Evolutionary conservation across 2,329 filamentous ascomycete genomes (phyloP), one percentile per base, ranked within the genome.

Genomic region (Hypoxylon sp.): DNA sequence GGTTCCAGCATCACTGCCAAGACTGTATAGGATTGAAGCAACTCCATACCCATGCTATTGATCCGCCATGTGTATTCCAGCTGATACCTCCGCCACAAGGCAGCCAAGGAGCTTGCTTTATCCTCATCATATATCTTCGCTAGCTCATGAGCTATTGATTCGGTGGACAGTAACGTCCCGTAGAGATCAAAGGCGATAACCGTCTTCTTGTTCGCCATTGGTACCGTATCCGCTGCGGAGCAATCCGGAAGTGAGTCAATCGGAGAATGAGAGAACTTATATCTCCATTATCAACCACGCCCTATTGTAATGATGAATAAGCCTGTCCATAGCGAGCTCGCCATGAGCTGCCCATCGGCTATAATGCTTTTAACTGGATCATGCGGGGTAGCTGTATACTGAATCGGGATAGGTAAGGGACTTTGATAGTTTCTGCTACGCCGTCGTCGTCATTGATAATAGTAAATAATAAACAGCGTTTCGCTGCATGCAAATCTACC

Each of bases 41-140:
- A 56, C 46, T 35, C 13, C 13, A 19, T 81, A 91, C 92, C 85
- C 91, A 94, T 94, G 83, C 88, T 90, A 74, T 90, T 94, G 70
- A 91, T 80, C 56, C 92, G 83, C 90, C 90, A 94, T 42, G 91
- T 93, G 73, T 94, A 94, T 78, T 94, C 92, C 8, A 94, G 82
- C 78, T 94, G 92, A 74, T 91, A 91, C 31, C 86, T 85, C 62
- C 92, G 83, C 87, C 91, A 93, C 74, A 87, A 78, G 14, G 84
- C 78, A 3, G 91, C 87, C 33, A 94, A 83, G 0, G 78, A 78
- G 24, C 83, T 79, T 2, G 89, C 88, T 70, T 86, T 85, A 4
- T 88, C 86, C 31, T 86, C 77, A 5, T 86, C 89, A 73, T 89
- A 89, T 62, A 89, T 79, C 33, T 81, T 79, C 14, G 85, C 84